Conservation (phyloP, 768 basidiomycete species). For the Lactarius hatsudake region DNA sequence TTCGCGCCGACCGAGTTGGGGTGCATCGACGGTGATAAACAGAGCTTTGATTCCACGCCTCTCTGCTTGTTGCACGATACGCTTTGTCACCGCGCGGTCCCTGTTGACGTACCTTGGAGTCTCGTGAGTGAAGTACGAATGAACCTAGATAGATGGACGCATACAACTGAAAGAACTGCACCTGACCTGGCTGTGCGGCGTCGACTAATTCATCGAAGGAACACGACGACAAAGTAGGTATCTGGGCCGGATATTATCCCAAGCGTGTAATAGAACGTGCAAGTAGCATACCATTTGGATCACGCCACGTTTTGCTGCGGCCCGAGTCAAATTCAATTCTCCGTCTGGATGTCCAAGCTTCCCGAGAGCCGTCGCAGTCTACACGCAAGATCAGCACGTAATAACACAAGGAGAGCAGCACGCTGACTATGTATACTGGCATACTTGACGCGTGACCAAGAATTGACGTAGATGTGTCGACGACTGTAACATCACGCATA, state of each 20-base stretch:
- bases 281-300: constrained; percentile 63
- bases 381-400: background rate
- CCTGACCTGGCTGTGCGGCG: constrained; percentile 72
- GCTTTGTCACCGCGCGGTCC: constrained; percentile 80
- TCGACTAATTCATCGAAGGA: constrained; percentile 96
- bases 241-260: constrained; percentile 44
- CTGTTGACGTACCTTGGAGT: constrained; percentile 79
- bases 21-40: constrained; percentile 98
- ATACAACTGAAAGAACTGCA: constrained; percentile 83
- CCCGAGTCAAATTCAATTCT: constrained; percentile 85
- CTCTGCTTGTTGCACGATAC: constrained; percentile 88
- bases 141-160: constrained; percentile 26
- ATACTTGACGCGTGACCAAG: constrained; percentile 71
- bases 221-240: constrained; percentile 93
- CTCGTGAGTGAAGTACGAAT: constrained; percentile 13
- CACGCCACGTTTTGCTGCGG: constrained; percentile 74
- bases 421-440: constrained; percentile 75
- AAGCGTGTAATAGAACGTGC: background rate
- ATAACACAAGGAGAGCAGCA: background rate
- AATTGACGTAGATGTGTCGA: constrained; percentile 85
- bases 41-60: constrained; percentile 85
- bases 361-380: constrained; percentile 84
- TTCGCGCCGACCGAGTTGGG: constrained; percentile 90
- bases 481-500: constrained; percentile 76
- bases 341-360: constrained; percentile 97